These are phyloP conservation scores for Chaetoscypha palmicola DNA, from an alignment of 2,329 filamentous ascomycete genomes.

Conservation along the genomic window DNA sequence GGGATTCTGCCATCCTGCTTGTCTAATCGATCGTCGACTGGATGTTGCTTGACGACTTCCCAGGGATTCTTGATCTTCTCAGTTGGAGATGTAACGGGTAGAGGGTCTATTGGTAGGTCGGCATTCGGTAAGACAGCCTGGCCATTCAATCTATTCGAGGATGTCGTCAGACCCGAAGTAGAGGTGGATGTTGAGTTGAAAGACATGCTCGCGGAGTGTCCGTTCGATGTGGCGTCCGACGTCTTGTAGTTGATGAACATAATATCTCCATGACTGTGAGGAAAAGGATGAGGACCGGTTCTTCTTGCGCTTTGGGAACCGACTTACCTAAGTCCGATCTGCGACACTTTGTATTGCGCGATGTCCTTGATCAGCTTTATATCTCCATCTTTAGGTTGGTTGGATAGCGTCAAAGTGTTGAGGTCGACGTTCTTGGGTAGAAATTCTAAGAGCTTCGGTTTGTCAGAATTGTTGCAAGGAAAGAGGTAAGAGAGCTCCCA, in stretches of 20 bases:
- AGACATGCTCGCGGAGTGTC: conserved; percentile 35
- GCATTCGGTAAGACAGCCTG: conserved; percentile 65
- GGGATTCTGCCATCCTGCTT: conserved; percentile 84
- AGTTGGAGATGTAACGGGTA: conserved; percentile 45
- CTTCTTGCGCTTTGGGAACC: no score
- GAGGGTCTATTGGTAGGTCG: conserved; percentile 55
- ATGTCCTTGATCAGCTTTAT: conserved; percentile 54
- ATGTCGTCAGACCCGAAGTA: conserved; percentile 28
- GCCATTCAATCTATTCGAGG: conserved; percentile 69
- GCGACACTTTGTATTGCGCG: conserved; percentile 45
- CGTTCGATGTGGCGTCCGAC: conserved; percentile 40
- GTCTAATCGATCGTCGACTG: conserved; percentile 80
- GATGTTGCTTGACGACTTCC: conserved; percentile 85
- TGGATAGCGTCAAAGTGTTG: conserved; percentile 53
- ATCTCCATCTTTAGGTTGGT: conserved; percentile 51
- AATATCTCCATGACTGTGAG: conserved; percentile 73
- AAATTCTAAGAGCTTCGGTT: conserved; percentile 45
- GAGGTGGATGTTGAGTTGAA: conserved; percentile 30
- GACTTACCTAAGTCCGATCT: conserved; percentile 54
- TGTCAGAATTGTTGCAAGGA: no score
- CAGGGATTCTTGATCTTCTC: conserved; percentile 77
- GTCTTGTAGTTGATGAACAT: conserved; percentile 79
- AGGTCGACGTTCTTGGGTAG: conserved; percentile 57
- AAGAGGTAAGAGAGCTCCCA: no score
- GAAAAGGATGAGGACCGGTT: no score